Conservation (phyloP, 345 rosid species). For the Euphorbia pulcherrima region DNA sequence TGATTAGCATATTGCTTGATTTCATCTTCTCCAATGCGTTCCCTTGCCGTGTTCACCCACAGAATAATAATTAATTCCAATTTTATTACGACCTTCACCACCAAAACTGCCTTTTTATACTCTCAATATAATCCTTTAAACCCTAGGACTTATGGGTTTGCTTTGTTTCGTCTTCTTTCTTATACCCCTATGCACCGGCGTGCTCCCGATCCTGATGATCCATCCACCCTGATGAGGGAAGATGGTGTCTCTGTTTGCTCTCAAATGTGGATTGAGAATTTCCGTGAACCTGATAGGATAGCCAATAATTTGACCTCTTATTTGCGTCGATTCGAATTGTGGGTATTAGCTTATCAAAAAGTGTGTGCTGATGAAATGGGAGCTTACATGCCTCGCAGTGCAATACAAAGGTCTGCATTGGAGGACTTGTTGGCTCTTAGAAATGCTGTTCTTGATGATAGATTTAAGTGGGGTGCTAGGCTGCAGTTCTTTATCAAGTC, state of each 20-base stretch:
- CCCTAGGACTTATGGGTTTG: constrained; percentile 21
- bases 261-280: constrained; percentile 87
- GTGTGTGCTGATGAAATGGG: constrained; percentile 84
- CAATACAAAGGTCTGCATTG: constrained; percentile 65
- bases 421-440: constrained; percentile 78
- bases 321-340: constrained; percentile 76
- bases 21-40: constrained; percentile 41
- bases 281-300: constrained; percentile 44
- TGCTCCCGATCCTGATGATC: constrained; percentile 75
- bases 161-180: constrained; percentile 45
- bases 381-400: constrained; percentile 77
- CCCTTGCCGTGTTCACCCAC: constrained; percentile 31
- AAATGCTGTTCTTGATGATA: constrained; percentile 88
- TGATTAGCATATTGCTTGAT: not conserved
- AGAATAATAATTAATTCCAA: constrained; percentile 29
- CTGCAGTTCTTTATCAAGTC: constrained; percentile 80
- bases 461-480: constrained; percentile 96
- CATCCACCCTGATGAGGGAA: constrained; percentile 72
- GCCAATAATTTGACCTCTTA: constrained; percentile 57
- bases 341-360: constrained; percentile 94
- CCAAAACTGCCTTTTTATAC: constrained; percentile 18
- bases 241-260: constrained; percentile 91
- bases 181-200: constrained; percentile 50
- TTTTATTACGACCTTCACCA: constrained; percentile 11
- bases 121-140: constrained; percentile 22